Evolutionary conservation across 768 basidiomycete species (phyloP).

Genomic region (Pleurotus giganteus): DNA sequence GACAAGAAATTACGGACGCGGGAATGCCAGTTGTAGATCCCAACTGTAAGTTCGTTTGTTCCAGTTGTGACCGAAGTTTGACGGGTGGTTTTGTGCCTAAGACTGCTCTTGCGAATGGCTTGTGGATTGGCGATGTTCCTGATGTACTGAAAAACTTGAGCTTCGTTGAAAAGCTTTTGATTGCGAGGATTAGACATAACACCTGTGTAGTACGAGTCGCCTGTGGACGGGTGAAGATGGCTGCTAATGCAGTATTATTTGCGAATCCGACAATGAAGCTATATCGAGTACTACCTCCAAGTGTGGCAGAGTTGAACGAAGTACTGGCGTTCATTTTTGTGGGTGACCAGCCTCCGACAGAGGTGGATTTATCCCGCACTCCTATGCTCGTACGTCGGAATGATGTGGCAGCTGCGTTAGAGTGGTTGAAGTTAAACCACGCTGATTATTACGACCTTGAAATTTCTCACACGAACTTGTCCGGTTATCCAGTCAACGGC

Average conservation of each 20-base stretch:
- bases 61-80: no score
- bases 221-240: slow-evolving; percentile 23
- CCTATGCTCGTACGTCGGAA: slow-evolving; percentile 21
- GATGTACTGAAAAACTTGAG: slow-evolving; percentile 18
- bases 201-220: slow-evolving; percentile 24
- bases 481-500: neutral
- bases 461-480: neutral
- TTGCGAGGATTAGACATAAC: slow-evolving; percentile 22
- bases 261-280: neutral
- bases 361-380: neutral
- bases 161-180: slow-evolving; percentile 25
- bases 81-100: no score
- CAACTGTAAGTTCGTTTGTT: no score
- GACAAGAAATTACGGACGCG: no score
- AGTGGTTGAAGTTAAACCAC: slow-evolving; percentile 14
- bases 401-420: neutral
- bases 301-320: slow-evolving; percentile 8
- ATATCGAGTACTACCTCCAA: neutral
- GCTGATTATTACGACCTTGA: neutral
- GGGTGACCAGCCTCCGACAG: neutral
- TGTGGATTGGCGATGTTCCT: slow-evolving; percentile 33
- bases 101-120: slow-evolving; percentile 26
- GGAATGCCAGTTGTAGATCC: no score
- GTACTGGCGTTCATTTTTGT: slow-evolving; percentile 17
- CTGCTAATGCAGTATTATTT: slow-evolving; percentile 18